phyloP scores from a whole-genome alignment of 768 basidiomycete genomes.

The Tricholoma flavovirens region DNA sequence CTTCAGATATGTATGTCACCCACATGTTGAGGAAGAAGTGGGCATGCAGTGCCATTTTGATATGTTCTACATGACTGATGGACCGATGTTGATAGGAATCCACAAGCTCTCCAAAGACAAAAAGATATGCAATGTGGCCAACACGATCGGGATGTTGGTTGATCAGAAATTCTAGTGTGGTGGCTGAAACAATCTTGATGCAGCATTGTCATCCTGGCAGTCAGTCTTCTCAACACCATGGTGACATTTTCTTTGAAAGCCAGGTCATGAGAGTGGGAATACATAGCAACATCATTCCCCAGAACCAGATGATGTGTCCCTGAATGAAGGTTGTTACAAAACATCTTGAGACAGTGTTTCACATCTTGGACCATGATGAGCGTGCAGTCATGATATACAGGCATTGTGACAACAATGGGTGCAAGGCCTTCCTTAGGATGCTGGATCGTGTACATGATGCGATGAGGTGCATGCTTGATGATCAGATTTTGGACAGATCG shows the following conservation, averaged over 20 bases:
- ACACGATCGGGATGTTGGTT: not conserved
- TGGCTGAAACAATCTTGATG: not conserved
- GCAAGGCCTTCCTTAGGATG: not conserved
- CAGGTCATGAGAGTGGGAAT: conserved; percentile 14
- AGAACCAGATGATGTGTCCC: conserved; percentile 24
- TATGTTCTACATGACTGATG: conserved; percentile 20
- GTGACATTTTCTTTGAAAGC: conserved; percentile 7
- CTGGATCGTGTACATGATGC: not conserved
- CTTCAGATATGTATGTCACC: too few relatives aligned
- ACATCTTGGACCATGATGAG: conserved; percentile 24
- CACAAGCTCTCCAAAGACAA: conserved; percentile 29
- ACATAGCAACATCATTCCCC: conserved; percentile 18
- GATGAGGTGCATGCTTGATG: not conserved
- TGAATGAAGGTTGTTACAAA: conserved; percentile 24
- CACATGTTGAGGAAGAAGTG: conserved; percentile 25
- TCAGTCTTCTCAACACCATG: conserved; percentile 34
- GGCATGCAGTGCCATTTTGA: conserved; percentile 26
- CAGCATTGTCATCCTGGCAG: conserved; percentile 36
- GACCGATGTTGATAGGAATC: conserved; percentile 33
- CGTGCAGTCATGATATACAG: conserved; percentile 2
- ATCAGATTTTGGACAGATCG: conserved; percentile 17
- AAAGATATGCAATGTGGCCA: not conserved
- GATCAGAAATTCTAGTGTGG: not conserved
- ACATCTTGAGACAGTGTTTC: conserved; percentile 27
- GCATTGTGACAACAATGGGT: conserved; percentile 3